Conservation (phyloP, 306 rosid genomes). For the Gastrolobium villosum region DNA sequence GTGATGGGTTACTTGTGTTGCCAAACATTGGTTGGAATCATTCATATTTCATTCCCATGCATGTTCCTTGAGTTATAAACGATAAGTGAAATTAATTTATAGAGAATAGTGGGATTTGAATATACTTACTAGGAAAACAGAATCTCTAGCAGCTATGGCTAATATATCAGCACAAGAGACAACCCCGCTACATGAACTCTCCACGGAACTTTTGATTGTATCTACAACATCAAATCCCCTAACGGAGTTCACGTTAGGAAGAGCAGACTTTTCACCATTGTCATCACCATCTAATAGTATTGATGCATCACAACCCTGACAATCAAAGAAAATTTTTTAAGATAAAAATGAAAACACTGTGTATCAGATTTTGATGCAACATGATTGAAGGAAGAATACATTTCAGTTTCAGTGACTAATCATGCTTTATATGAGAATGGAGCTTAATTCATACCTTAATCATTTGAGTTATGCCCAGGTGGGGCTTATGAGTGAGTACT, state of each 20-base stretch:
- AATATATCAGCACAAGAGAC: slow-evolving; percentile 93
- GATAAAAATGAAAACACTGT: not conserved
- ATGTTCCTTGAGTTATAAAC: not conserved
- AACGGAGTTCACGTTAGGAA: slow-evolving; percentile 74
- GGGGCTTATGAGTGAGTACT: no score
- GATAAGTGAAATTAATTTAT: not conserved
- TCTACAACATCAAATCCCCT: slow-evolving; percentile 90
- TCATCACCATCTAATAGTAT: slow-evolving; percentile 70
- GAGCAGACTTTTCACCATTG: slow-evolving; percentile 67
- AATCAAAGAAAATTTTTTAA: not conserved
- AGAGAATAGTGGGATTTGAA: not conserved
- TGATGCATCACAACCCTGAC: slow-evolving; percentile 94
- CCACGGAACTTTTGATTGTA: slow-evolving; percentile 79
- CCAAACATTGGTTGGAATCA: no score
- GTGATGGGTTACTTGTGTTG: no score
- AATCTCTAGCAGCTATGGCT: slow-evolving; percentile 84
- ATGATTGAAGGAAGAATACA: not conserved
- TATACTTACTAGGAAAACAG: slow-evolving; percentile 72
- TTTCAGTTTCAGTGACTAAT: not conserved
- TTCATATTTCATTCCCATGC: not conserved
- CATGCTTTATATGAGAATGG: not conserved
- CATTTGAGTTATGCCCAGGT: not conserved
- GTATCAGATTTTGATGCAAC: not conserved
- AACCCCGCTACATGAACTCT: slow-evolving; percentile 75
- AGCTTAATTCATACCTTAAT: not conserved